These are phyloP conservation scores for Picea sitchensis DNA, from an alignment of 75 land plant species.

Conservation along the genomic window DNA sequence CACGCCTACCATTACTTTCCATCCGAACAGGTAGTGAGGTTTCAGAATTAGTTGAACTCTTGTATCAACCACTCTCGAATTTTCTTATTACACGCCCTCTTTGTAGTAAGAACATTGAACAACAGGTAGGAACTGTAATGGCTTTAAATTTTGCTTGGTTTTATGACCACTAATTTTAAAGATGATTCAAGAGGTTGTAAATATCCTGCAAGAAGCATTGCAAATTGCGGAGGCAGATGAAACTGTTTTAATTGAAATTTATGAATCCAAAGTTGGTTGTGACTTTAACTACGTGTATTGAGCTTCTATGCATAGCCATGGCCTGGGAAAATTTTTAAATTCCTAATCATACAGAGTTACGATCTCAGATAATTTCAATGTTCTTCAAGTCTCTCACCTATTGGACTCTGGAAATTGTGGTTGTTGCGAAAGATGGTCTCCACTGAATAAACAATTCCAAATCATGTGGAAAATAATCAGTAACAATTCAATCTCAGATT, in stretches of 20 bases:
- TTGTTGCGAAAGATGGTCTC: constrained; percentile 97
- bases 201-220: constrained; percentile 86
- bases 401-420: constrained; percentile 93
- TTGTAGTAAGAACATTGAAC: constrained; percentile 85
- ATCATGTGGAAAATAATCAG: too few species aligned
- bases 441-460: background rate
- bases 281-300: constrained; percentile 94
- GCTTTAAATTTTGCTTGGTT: constrained; percentile 96
- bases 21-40: constrained; percentile 99
- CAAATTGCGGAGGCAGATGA: constrained; percentile 99
- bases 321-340: constrained; percentile 97
- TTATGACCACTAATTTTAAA: constrained; percentile 92
- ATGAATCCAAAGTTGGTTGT: constrained; percentile 94
- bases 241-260: constrained; percentile 74
- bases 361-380: constrained; percentile 94
- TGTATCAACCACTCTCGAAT: constrained; percentile 79
- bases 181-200: constrained; percentile 78
- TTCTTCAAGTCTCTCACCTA: constrained; percentile 98
- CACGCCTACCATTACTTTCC: constrained; percentile 90
- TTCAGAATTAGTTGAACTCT: constrained; percentile 86
- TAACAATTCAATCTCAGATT: too few species aligned
- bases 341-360: constrained; percentile 72
- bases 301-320: constrained; percentile 97
- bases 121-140: constrained; percentile 97
- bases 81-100: constrained; percentile 81